Evolutionary conservation across 2,329 filamentous ascomycete species (phyloP), one percentile per base, ranked within the genome.

Genomic region (Ophidiomyces ophidiicola): DNA sequence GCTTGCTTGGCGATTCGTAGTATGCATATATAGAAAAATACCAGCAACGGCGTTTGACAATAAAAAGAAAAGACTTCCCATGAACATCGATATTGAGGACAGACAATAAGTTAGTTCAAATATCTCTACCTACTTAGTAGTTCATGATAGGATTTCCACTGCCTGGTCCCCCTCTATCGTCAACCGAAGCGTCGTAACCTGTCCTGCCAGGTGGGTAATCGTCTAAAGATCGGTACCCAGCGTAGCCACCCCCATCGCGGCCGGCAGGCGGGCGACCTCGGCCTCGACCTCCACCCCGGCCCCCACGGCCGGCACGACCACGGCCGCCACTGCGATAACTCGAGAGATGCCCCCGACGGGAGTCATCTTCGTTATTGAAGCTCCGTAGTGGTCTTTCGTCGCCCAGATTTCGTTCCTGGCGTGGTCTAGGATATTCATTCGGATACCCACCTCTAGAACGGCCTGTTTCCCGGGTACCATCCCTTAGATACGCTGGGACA

Each of bases 181-280:
- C 57, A 19, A 49, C 40, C 5, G 51, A 34, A 4, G 51, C 51
- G 30, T 63, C 59, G 33, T 53, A 52, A 4, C 50, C 54, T 6
- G 42, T 43, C 49, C 23, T 47, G 11, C 46, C 44, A 10, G 47
- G 34, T 14, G 46, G 48, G 38, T 63, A 58, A 48, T 84, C 80
- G 53, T 83, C 80, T 1, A 83, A 66, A 1, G 78, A 82, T 42
- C 71, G 70, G 54, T 84, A 83, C 31, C 67, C 63, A 44, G 69
- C 64, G 41, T 65, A 62, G 18, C 68, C 67, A 15, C 69, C 69
- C 18, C 66, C 60, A 1, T 36, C 38, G 32, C 71, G 62, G 7
- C 70, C 66, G 32, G 71, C 64, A 36, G 57, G 51, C 36, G 61
- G 57, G 5, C 67, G 54, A 39, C 62, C 48, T 29, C 46, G 60